Evolutionary conservation across 2,329 filamentous ascomycete genomes (phyloP), one percentile per base, ranked within the genome.

Genomic region (Verticillium klebahnii): DNA sequence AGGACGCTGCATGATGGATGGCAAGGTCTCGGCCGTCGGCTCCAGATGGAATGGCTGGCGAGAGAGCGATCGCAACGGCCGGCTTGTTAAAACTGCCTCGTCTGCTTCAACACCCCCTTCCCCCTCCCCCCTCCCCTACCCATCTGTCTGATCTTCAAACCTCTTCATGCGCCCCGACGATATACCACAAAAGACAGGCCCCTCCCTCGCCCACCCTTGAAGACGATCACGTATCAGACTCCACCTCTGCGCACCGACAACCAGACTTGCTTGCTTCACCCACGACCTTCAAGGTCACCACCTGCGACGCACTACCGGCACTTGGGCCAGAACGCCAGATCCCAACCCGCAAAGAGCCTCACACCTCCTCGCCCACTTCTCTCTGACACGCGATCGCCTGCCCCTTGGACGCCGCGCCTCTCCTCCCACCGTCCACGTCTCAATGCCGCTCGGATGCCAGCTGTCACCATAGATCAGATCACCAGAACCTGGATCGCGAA

Each of bases 381-480:
- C 54, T 61, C 56, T 55, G 54, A 37, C 45, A 52, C 54, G 23
- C 55, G 36, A 29, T 57, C 25, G 40, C 36, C n/a, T 25, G n/a
- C 29, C 50, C 29, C 32, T 37, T 29, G 34, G 17, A 40, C 56
- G 23, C 25, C 56, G 31, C 17, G 15, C 31, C 19, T 36, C 29
- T 29, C 34, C 50, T 52, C 57, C 45, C 45, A 52, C 45, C 45
- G n/a, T 52, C 23, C 56, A 72, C 70, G 72, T 65, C 68, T 74
- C 69, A 69, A 80, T 81, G 77, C 74, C 78, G 81, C 76, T 77
- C 81, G 79, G 74, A 84, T 85, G 82, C 82, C 77, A 71, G 75
- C 80, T 74, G 76, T 78, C 72, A 76, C 76, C 68, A 80, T 81
- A 82, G 79, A 82, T 77, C 78, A 75, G 75, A 81, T 79, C 68